Percentiles rank a stretch among this genome's conserved stretches.
Conservation (phyloP, 371 early-diverging fungal species). For the Mucor plumbeus region DNA sequence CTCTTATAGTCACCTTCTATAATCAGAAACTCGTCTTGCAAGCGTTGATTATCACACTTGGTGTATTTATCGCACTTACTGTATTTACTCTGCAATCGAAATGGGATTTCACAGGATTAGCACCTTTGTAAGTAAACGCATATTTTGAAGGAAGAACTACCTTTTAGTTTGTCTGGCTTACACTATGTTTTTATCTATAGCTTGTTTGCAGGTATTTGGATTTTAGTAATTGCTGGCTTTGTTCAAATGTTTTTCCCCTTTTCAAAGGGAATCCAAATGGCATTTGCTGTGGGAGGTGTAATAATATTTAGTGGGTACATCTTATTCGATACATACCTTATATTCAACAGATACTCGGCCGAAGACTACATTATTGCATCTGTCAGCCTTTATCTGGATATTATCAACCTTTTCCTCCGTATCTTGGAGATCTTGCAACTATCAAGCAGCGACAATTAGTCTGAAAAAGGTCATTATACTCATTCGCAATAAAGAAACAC, state of each 20-base stretch:
- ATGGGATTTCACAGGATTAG: slow-evolving; percentile 75
- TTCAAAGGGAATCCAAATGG: slow-evolving; percentile 59
- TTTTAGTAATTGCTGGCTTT: slow-evolving; percentile 64
- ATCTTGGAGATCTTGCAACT: slow-evolving; percentile 65
- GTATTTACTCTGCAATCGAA: slow-evolving; percentile 79
- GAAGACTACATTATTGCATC: slow-evolving; percentile 84
- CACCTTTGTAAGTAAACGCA: slow-evolving; percentile 52
- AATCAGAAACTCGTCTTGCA: slow-evolving; percentile 67
- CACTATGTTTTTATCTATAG: slow-evolving; percentile 22
- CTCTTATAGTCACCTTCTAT: slow-evolving; percentile 58
- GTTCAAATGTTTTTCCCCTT: slow-evolving; percentile 81
- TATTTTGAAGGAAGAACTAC: neutral
- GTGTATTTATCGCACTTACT: slow-evolving; percentile 75
- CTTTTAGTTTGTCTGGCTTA: neutral
- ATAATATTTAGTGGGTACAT: slow-evolving; percentile 78
- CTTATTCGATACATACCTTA: slow-evolving; percentile 72
- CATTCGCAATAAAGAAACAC: too few relatives aligned
- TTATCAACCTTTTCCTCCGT: slow-evolving; percentile 81
- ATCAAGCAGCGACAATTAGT: slow-evolving; percentile 16
- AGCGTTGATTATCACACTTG: slow-evolving; percentile 75
- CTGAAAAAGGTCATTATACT: too few relatives aligned
- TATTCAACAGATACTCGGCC: slow-evolving; percentile 71
- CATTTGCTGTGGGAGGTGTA: slow-evolving; percentile 66
- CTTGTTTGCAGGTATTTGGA: slow-evolving; percentile 64
- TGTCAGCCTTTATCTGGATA: slow-evolving; percentile 78